Evolutionary conservation across 192 early-diverging fungal genomes (phyloP).

Genomic region (Backusella circina): DNA sequence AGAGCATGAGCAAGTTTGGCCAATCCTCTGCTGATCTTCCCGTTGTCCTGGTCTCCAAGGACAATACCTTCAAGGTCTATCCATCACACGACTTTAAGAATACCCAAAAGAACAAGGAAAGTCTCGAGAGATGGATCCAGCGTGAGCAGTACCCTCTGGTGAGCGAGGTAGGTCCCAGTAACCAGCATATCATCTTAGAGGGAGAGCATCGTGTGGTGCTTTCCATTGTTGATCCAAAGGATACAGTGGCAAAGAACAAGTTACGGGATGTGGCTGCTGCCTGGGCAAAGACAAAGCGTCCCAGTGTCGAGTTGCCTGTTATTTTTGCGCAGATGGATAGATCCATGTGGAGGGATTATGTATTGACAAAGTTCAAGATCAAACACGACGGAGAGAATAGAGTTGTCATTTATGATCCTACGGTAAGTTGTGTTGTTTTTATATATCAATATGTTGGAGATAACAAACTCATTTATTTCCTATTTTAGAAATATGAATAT

Average conservation of each 20-base stretch:
- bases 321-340: conserved; percentile 65
- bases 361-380: conserved; percentile 49
- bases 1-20: conserved; percentile 13
- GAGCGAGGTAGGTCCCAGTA: conserved; percentile 56
- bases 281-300: neutral
- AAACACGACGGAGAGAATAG: neutral
- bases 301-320: conserved; percentile 23
- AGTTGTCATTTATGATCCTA: conserved; percentile 23
- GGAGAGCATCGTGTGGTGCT: conserved; percentile 59
- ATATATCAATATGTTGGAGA: neutral
- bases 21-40: conserved; percentile 35
- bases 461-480: no score
- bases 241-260: neutral
- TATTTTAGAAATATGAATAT: conserved; percentile 9
- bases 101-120: conserved; percentile 29
- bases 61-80: conserved; percentile 34
- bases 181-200: conserved; percentile 66
- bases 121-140: conserved; percentile 58
- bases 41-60: conserved; percentile 57
- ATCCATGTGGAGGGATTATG: conserved; percentile 57
- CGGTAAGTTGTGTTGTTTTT: neutral
- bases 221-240: conserved; percentile 52
- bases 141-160: conserved; percentile 67
- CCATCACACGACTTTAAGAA: conserved; percentile 9
- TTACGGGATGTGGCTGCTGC: neutral